A percentile compares a stretch with the other conserved stretches of the same genome.
These are phyloP conservation scores for Platismatia glauca DNA, from an alignment of 495 filamentous ascomycete species.

Conservation along the genomic window DNA sequence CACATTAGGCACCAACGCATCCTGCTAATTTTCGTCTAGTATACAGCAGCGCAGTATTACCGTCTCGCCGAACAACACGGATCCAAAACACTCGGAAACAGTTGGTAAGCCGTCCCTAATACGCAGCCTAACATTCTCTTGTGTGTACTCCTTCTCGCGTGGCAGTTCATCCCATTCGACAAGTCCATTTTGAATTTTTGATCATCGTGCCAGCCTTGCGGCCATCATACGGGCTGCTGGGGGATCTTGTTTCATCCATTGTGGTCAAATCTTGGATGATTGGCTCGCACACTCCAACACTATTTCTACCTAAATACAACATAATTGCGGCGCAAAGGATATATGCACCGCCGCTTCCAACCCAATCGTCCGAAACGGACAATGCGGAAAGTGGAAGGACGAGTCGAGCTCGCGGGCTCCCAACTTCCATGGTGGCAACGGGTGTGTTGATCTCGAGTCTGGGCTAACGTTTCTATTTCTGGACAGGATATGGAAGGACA, in stretches of 20 bases:
- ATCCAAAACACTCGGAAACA: constrained; percentile 84
- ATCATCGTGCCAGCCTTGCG: constrained; percentile 7
- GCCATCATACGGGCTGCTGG: constrained; percentile 1
- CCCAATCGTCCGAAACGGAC: neutral
- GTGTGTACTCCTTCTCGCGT: constrained; percentile 13
- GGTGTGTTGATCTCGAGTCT: neutral
- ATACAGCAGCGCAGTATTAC: constrained; percentile 83
- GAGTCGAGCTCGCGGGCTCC: neutral
- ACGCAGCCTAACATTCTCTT: constrained; percentile 1
- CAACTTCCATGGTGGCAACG: neutral
- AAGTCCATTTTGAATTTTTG: too few species aligned
- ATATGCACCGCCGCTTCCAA: neutral
- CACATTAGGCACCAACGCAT: constrained; percentile 33
- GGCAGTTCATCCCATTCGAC: constrained; percentile 9
- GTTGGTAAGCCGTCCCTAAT: constrained; percentile 60
- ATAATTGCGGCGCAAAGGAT: neutral
- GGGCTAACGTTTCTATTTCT: constrained; percentile 15
- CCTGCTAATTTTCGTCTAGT: constrained; percentile 41
- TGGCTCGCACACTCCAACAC: constrained; percentile 12
- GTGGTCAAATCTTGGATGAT: constrained; percentile 21
- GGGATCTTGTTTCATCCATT: constrained; percentile 24
- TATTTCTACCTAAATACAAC: neutral
- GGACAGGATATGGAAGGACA: constrained; percentile 91
- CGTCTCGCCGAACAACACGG: constrained; percentile 84
- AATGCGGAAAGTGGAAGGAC: neutral